A percentile compares a stretch with the other conserved stretches of the same genome.
Evolutionary conservation across 2,329 filamentous ascomycete genomes (phyloP).

Genomic region (Neophaeococcomyces mojaviensis): DNA sequence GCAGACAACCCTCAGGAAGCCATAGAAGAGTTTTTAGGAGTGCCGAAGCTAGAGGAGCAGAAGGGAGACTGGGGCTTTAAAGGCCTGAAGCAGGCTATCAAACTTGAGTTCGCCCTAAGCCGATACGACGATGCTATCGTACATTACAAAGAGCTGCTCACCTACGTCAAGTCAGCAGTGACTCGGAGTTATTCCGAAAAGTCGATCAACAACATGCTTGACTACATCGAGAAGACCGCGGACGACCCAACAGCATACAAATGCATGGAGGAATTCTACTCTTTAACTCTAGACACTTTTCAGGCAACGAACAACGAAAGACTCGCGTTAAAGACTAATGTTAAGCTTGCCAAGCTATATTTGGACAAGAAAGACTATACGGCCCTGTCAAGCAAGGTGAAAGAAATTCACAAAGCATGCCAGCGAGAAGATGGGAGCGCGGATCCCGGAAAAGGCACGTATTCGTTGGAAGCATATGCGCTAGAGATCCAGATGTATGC

Average conservation of each 20-base stretch:
- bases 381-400: slow-evolving; percentile 71
- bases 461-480: slow-evolving; percentile 90
- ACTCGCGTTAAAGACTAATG: slow-evolving; percentile 95
- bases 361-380: slow-evolving; percentile 85
- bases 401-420: slow-evolving; percentile 82
- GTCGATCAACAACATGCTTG: slow-evolving; percentile 98
- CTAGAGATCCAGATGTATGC: slow-evolving; percentile 98
- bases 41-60: slow-evolving; percentile 74
- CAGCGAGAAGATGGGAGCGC: slow-evolving; percentile 79
- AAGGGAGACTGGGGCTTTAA: slow-evolving; percentile 99
- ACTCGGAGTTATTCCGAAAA: slow-evolving; percentile 98
- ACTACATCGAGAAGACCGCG: slow-evolving; percentile 89
- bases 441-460: slow-evolving; percentile 92
- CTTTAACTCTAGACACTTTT: slow-evolving; percentile 84
- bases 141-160: slow-evolving; percentile 90
- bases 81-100: slow-evolving; percentile 94
- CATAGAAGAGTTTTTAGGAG: slow-evolving; percentile 83
- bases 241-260: slow-evolving; percentile 63
- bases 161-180: slow-evolving; percentile 93
- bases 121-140: slow-evolving; percentile 79
- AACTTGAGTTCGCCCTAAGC: slow-evolving; percentile 89
- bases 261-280: slow-evolving; percentile 94
- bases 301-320: slow-evolving; percentile 96
- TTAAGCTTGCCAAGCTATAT: slow-evolving; percentile 87
- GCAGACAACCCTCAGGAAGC: slow-evolving; percentile 76